Conservation (phyloP, 2,329 filamentous ascomycete genomes). For the Ophiostoma ulmi region DNA sequence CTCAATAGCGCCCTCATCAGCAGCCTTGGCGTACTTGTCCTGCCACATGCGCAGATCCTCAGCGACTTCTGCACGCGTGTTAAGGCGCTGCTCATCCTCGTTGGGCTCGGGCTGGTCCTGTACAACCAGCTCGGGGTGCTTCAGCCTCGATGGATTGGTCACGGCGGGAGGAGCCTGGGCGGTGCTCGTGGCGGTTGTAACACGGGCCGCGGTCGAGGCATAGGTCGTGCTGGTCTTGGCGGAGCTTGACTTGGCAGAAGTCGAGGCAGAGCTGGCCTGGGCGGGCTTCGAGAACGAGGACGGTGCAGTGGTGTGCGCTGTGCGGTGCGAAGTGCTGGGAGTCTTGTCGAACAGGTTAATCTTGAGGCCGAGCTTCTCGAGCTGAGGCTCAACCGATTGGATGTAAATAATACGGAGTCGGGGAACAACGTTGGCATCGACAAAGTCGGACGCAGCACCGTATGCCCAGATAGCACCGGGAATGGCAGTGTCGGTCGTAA, state of each 20-base stretch:
- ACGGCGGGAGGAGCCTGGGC: slow-evolving; percentile 26
- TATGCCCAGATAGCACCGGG: slow-evolving; percentile 68
- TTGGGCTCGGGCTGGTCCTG: slow-evolving; percentile 44
- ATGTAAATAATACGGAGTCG: slow-evolving; percentile 73
- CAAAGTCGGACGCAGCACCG: slow-evolving; percentile 63
- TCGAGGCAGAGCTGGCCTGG: slow-evolving; percentile 23
- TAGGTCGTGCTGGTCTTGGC: slow-evolving; percentile 28
- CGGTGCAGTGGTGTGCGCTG: slow-evolving; percentile 24
- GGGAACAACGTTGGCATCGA: slow-evolving; percentile 75
- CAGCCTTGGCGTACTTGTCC: slow-evolving; percentile 77
- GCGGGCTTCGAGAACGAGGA: slow-evolving; percentile 39
- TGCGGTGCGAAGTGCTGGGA: slow-evolving; percentile 22
- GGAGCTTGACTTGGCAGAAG: slow-evolving; percentile 25
- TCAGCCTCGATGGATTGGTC: slow-evolving; percentile 24
- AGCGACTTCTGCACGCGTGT: slow-evolving; percentile 61
- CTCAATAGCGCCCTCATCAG: slow-evolving; percentile 69
- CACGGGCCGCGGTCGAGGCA: slow-evolving; percentile 30
- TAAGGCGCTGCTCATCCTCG: slow-evolving; percentile 52
- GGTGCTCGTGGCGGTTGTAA: slow-evolving; percentile 28
- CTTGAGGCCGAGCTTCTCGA: slow-evolving; percentile 85
- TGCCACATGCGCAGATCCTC: slow-evolving; percentile 83
- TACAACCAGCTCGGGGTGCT: slow-evolving; percentile 34
- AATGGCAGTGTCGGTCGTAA: slow-evolving; percentile 64
- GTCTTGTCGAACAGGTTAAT: slow-evolving; percentile 62
- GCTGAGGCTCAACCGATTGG: slow-evolving; percentile 91